Evolutionary conservation across 257 asterid species (phyloP).

Genomic region (Misopates orontium): DNA sequence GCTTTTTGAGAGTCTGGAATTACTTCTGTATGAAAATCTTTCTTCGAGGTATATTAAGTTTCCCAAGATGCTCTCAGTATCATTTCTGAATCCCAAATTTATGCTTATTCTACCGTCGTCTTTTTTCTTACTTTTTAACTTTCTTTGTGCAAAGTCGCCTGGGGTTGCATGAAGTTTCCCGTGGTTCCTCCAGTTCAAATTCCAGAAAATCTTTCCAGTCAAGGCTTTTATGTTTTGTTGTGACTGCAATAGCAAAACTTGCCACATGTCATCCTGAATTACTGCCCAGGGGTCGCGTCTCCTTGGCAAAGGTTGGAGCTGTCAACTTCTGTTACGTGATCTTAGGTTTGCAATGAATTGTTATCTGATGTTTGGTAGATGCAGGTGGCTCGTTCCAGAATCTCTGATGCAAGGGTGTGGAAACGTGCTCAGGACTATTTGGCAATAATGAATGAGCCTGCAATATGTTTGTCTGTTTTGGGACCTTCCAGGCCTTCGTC

Average conservation of each 20-base stretch:
- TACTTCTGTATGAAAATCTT: constrained; percentile 83
- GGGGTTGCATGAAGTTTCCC: constrained; percentile 65
- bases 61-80: constrained; percentile 18
- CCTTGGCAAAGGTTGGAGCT: constrained; percentile 72
- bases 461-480: constrained; percentile 77
- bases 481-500: constrained; percentile 64
- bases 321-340: constrained; percentile 2
- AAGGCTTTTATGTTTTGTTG: constrained; percentile 89
- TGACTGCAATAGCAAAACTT: constrained; percentile 90
- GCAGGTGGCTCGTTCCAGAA: constrained; percentile 88
- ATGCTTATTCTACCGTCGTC: constrained; percentile 26
- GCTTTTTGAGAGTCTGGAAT: constrained; percentile 90
- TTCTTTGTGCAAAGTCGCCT: constrained; percentile 56
- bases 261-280: constrained; percentile 83
- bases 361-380: background rate
- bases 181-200: constrained; percentile 61
- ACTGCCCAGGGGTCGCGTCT: constrained; percentile 86
- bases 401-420: constrained; percentile 79
- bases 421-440: constrained; percentile 83
- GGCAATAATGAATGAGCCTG: constrained; percentile 89
- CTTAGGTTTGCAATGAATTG: background rate
- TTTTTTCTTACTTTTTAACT: background rate
- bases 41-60: constrained; percentile 62
- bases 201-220: constrained; percentile 77
- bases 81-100: too few relatives aligned